These are phyloP conservation scores for Waitea zeae DNA, from an alignment of 1,284 basidiomycete genomes.

Conservation along the genomic window DNA sequence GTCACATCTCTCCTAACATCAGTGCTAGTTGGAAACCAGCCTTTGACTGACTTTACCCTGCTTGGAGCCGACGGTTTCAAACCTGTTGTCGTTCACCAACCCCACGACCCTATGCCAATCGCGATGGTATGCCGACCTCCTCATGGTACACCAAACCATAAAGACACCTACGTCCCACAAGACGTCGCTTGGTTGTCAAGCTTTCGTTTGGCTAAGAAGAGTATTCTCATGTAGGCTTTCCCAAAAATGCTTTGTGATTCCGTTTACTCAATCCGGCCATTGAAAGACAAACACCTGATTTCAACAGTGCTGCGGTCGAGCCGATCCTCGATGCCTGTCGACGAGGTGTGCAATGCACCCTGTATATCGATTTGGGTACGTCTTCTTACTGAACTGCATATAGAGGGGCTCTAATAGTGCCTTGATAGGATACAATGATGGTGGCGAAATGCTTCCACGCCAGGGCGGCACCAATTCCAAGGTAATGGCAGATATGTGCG, in stretches of 20 bases:
- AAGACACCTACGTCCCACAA: constrained; percentile 45
- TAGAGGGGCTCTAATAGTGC: no score
- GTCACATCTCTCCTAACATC: no score
- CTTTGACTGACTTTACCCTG: background rate
- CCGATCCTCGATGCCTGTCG: constrained; percentile 50
- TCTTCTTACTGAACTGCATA: constrained; percentile 2
- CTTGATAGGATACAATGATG: constrained; percentile 39
- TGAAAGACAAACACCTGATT: constrained; percentile 51
- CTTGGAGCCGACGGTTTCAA: constrained; percentile 19
- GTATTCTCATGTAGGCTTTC: constrained; percentile 44
- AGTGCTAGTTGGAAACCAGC: background rate
- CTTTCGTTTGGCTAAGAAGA: constrained; percentile 46
- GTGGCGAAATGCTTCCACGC: constrained; percentile 55
- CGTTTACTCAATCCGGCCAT: background rate
- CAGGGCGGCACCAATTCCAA: constrained; percentile 74
- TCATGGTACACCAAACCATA: constrained; percentile 36
- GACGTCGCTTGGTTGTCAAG: constrained; percentile 65
- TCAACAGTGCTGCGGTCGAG: constrained; percentile 53
- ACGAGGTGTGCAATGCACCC: constrained; percentile 46
- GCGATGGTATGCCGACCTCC: constrained; percentile 57
- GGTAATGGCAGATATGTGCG: constrained; percentile 52
- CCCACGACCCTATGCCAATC: constrained; percentile 52
- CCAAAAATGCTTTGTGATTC: no score
- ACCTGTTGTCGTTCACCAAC: constrained; percentile 36
- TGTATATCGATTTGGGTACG: constrained; percentile 44